Evolutionary conservation across 768 basidiomycete genomes (phyloP).

Genomic region (Cantharellus cinnabarinus): DNA sequence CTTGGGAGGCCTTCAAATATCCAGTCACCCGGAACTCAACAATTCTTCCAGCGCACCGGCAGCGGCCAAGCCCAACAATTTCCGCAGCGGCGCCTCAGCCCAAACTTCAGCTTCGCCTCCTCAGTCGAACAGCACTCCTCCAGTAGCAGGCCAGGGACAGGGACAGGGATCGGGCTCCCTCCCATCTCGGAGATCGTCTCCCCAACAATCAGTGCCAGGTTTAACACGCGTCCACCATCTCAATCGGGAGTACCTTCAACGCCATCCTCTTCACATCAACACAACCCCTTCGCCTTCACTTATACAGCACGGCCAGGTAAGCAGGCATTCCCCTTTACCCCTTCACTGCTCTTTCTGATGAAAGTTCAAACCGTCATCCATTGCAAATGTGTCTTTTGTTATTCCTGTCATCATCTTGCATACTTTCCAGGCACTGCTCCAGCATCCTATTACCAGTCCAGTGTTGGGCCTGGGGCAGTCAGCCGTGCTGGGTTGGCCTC

Average conservation of each 20-base stretch:
- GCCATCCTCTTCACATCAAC: neutral
- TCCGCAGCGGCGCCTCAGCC: neutral
- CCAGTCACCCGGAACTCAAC: neutral
- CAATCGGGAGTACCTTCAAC: neutral
- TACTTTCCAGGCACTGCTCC: neutral
- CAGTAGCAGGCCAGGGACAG: neutral
- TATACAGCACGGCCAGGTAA: neutral
- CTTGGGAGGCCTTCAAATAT: neutral
- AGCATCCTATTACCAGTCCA: conserved; percentile 1
- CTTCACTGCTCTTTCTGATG: neutral
- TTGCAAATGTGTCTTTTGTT: neutral
- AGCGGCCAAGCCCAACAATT: neutral
- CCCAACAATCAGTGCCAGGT: neutral
- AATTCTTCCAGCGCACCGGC: neutral
- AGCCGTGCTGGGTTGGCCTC: neutral
- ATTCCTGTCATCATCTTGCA: neutral
- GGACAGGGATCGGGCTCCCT: neutral
- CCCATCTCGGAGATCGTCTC: neutral
- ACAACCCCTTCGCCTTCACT: neutral
- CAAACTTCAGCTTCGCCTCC: neutral
- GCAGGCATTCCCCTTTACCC: neutral
- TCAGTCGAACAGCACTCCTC: neutral
- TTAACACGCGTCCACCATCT: neutral
- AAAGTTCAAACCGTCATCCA: neutral
- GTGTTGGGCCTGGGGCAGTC: neutral